Base-by-base conservation (phyloP, 2,329 filamentous ascomycete species). In the Nigrograna mackinnonii region DNA sequence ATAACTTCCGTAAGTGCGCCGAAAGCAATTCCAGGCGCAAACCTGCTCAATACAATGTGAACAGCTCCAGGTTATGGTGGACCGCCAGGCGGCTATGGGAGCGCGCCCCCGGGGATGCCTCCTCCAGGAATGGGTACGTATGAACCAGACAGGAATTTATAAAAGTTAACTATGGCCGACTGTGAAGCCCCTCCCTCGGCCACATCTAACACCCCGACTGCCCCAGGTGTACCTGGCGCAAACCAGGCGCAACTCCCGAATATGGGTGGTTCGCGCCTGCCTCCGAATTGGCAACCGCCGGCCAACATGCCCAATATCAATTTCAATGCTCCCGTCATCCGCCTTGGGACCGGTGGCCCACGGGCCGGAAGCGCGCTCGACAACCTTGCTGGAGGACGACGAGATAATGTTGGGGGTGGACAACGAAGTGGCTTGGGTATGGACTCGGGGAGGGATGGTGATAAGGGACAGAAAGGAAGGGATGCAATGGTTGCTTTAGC, bases 281-380 rank as follows among this genome's bases (percentile, higher is more conserved):
- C 89, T 49, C 76, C 85, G 45, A 89, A 84, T 69, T 96, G 96
- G 72, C 89, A 95, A 75, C 84, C 90, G 36, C 91, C 92, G 7
- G 78, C 88, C 37, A 96, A 94, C 65, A 89, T 96, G 80, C 91
- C 92, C 38, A 95, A 95, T 68, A 96, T 99, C 77, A 96, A 99
- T 75, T 96, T 97, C 76, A 95, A 89, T 62, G 94, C 94, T 24
- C 91, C 92, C 43, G 91, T 97, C 46, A 97, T 99, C 63, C 88
- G 94, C 41, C 80, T 99, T 34, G 94, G 92, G 31, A 92, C 91
- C 1, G 81, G 85, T 4, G 81, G 74, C 16, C 69, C 83, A 3
- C 89, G 89, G 61, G 76, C 84, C 19, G 61, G 11, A 11, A 9
- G 69, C 24, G 37, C 67, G 60, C 22, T 42, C 26, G 66, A 67